Evolutionary conservation across 2,329 filamentous ascomycete genomes (phyloP).

Genomic region (Penicillium vulpinum): DNA sequence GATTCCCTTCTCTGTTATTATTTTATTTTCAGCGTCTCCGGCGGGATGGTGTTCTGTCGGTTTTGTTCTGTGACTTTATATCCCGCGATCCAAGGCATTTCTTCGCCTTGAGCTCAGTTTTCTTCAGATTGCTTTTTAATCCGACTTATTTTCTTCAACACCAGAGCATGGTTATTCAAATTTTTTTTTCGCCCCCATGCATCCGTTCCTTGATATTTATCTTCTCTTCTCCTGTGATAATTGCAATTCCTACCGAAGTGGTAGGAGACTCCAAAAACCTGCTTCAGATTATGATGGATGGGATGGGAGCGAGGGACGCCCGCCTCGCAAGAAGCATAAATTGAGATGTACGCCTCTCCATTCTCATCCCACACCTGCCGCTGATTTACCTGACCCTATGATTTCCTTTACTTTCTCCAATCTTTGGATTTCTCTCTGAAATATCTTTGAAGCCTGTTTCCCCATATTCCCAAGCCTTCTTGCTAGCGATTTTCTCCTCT

Average conservation of each 20-base stretch:
- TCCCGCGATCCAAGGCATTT: constrained; percentile 4
- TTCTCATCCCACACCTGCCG: background rate
- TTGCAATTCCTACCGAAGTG: background rate
- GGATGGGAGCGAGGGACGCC: background rate
- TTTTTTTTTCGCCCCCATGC: constrained; percentile 6
- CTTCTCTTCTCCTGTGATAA: constrained; percentile 12
- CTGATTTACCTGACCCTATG: background rate
- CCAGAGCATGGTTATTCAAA: constrained; percentile 17
- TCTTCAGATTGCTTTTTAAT: constrained; percentile 14
- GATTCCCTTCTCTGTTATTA: constrained; percentile 15
- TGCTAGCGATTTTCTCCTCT: constrained; percentile 12
- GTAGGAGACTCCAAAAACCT: constrained; percentile 3
- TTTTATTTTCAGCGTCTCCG: constrained; percentile 16
- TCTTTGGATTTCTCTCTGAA: background rate
- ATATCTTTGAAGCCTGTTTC: constrained; percentile 15
- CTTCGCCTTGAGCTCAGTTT: background rate
- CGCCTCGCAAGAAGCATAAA: background rate
- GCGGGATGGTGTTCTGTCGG: constrained; percentile 23
- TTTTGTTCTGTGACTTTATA: constrained; percentile 12
- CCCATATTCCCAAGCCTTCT: constrained; percentile 26
- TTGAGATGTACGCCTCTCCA: background rate
- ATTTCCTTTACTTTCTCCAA: constrained; percentile 5
- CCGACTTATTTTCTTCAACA: constrained; percentile 7
- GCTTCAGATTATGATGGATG: constrained; percentile 1
- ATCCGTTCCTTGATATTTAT: constrained; percentile 18